Evolutionary conservation across 306 rosid species (phyloP), one percentile per base, ranked within the genome.

Genomic region (Ormosia emarginata): DNA sequence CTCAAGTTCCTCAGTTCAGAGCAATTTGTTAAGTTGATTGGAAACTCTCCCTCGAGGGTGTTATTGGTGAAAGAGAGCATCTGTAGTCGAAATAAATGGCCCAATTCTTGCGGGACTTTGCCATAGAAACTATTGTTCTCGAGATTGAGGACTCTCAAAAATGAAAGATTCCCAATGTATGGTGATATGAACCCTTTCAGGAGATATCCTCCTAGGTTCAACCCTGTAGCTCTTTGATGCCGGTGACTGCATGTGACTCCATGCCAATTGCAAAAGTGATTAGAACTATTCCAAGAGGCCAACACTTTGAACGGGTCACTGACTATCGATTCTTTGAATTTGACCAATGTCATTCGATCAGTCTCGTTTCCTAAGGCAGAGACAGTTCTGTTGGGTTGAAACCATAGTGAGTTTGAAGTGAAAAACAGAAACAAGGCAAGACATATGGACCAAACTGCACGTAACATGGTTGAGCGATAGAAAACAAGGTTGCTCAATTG

Each of bases 161-260:
- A 82, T 6, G 71, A 41, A 14, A 86, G 71, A 52, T 79, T 82
- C 3, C 86, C 86, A n/a, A 74, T 24, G 30, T 7, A 3, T 33
- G 86, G 86, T n/a, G 89, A 58, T 40, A 73, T 15, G n/a, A 66
- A 4, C 24, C 88, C 83, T 1, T 8, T 8, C 46, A 85, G 47
- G 3, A 5, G 24, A n/a, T 4, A 10, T 3, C 53, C 57, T 11
- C 1, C 1, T 7, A 78, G 64, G 13, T 3, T 2, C 79, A 86
- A 18, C 29, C 39, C 34, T 0, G 17, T 46, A 0, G 78, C 81
- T 62, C 75, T 81, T 2, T 49, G 81, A 61, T 67, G 89, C 18
- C 47, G 10, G 3, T 4, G 44, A n/a, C 86, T 15, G 4, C 70
- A 64, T 1, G 11, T 24, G 24, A 24, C 1, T 24, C 24, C 24